Evolutionary conservation across 2,329 filamentous ascomycete species (phyloP), one percentile per base, ranked within the genome.

Genomic region (Colletotrichum simmondsii): DNA sequence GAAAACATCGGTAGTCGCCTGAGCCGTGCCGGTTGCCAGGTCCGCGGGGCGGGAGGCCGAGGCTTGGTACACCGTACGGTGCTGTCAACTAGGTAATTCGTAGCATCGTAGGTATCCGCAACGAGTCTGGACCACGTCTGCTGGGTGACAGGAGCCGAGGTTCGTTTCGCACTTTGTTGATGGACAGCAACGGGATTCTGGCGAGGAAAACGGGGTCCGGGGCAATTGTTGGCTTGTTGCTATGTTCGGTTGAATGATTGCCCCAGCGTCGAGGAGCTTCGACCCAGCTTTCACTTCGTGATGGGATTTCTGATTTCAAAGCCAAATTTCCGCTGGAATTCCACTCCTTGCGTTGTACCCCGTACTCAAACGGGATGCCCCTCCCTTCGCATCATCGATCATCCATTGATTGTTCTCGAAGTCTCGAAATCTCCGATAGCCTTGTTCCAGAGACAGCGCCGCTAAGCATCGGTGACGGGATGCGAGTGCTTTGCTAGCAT

Each of bases 251-350:
- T 26, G 49, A 72, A 70, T 65, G 59, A 42, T 70, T 72, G 66
- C 32, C 60, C 70, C 66, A 72, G 60, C 24, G 22, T 22, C 32
- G 19, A 56, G 28, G 22, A 19, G 24, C 11, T 4, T 14, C 30
- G n/a, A 19, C 61, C 49, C 61, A 37, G 30, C n/a, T 26, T 5
- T 64, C 49, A 22, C 16, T 24, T 16, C 16, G 8, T 35, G 28
- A 61, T 65, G 32, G 71, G 19, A 42, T 70, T 72, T 32, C 65
- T 72, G 66, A 72, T 72, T 70, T 72, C 71, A 70, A 72, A 72
- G 71, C 70, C 66, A 65, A 70, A 72, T 65, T 57, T 65, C 52
- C 59, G 56, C 59, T 37, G 22, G 46, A 53, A 61, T 72, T 57
- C 70, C 70, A 60, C 66, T 56, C 42, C 42, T 49, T 49, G 42